Percentiles rank a stretch among this genome's conserved stretches.
Evolutionary conservation across 2,329 filamentous ascomycete species (phyloP).

Genomic region (Paecilomyces variotii): DNA sequence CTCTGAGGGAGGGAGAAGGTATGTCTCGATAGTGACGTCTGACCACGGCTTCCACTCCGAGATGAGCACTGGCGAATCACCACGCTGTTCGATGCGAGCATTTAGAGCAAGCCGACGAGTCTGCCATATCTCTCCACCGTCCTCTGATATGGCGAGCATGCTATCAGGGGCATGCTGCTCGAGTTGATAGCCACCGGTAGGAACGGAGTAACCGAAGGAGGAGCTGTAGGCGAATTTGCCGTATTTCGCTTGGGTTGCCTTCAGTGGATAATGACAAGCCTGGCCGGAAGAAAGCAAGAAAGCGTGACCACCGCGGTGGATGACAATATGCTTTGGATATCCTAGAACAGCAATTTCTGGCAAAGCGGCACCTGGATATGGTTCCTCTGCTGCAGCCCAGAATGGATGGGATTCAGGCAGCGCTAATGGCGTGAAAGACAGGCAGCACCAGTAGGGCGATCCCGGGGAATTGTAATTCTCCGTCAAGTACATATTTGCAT

Average conservation of each 20-base stretch:
- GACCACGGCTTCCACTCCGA: constrained; percentile 64
- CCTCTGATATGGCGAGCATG: constrained; percentile 67
- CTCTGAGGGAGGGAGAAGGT: constrained; percentile 25
- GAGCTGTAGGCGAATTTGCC: constrained; percentile 71
- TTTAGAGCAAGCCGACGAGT: constrained; percentile 61
- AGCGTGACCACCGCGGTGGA: constrained; percentile 63
- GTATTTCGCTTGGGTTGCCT: constrained; percentile 74
- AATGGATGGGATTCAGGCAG: constrained; percentile 64
- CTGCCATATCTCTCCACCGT: constrained; percentile 72
- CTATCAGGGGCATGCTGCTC: constrained; percentile 71
- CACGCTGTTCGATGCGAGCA: constrained; percentile 52
- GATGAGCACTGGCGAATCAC: constrained; percentile 52
- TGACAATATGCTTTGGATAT: constrained; percentile 66
- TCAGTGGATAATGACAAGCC: constrained; percentile 74
- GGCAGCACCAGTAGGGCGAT: constrained; percentile 66
- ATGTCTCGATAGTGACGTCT: constrained; percentile 41
- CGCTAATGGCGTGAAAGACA: constrained; percentile 67
- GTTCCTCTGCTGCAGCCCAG: constrained; percentile 62
- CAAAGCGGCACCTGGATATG: constrained; percentile 48
- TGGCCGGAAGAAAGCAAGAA: constrained; percentile 71
- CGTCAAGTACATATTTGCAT: constrained; percentile 72
- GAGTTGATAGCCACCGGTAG: constrained; percentile 65
- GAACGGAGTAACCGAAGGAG: constrained; percentile 68
- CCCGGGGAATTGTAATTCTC: constrained; percentile 80
- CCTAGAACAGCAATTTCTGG: constrained; percentile 53